Evolutionary conservation across 2,329 filamentous ascomycete species (phyloP).

Genomic region (Botrytis galanthina): DNA sequence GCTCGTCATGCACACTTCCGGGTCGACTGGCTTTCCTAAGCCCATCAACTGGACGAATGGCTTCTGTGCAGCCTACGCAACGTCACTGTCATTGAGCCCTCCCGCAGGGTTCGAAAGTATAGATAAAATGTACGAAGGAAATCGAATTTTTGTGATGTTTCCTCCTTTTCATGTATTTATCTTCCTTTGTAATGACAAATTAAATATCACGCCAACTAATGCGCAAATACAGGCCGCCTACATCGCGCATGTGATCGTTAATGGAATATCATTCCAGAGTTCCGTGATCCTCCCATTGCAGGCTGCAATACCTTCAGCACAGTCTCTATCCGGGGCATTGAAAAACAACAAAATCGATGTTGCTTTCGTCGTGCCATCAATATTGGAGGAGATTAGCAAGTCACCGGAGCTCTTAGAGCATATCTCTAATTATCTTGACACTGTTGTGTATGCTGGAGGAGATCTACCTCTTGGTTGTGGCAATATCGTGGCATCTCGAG

Average conservation of each 20-base stretch:
- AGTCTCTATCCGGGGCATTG: neutral
- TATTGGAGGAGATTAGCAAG: neutral
- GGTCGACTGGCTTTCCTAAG: conserved; percentile 22
- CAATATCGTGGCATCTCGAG: neutral
- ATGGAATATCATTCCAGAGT: neutral
- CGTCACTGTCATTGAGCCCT: neutral
- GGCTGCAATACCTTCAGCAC: neutral
- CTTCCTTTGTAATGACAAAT: neutral
- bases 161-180: neutral
- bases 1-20: conserved; percentile 22
- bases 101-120: neutral
- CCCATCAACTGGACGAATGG: conserved; percentile 13
- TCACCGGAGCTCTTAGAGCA: neutral
- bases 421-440: neutral
- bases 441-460: neutral
- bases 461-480: neutral
- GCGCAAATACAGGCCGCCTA: neutral
- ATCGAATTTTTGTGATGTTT: neutral
- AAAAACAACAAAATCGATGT: neutral
- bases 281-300: neutral
- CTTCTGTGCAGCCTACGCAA: neutral
- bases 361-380: neutral
- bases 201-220: neutral
- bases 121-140: neutral
- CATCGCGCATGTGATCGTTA: neutral